Evolutionary conservation across 441 rosid species (phyloP).

Genomic region (Brassica balearica): DNA sequence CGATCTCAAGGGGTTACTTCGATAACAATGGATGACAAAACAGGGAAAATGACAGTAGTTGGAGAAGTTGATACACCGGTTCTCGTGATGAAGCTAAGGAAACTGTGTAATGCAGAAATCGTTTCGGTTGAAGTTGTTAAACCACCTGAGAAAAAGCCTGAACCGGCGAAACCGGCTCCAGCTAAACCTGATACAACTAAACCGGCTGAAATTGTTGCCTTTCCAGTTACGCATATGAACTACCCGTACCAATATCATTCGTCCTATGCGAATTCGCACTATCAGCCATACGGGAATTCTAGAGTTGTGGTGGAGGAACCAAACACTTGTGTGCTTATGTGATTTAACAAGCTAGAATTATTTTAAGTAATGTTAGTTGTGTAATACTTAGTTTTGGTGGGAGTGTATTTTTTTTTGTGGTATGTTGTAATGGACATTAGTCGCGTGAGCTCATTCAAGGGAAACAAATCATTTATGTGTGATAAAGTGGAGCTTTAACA

Average conservation of each 20-base stretch:
- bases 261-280: conserved; percentile 13
- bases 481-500: background rate
- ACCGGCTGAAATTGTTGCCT: conserved; percentile 19
- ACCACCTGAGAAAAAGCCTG: conserved; percentile 67
- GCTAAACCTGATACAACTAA: conserved; percentile 17
- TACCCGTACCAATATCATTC: conserved; percentile 22
- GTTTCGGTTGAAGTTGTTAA: conserved; percentile 70
- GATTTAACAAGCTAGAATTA: background rate
- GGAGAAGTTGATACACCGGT: conserved; percentile 58
- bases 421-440: background rate
- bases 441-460: background rate
- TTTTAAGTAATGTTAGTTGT: background rate
- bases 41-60: conserved; percentile 63
- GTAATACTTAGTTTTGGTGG: conserved; percentile 16
- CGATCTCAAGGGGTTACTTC: conserved; percentile 57
- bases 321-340: conserved; percentile 40
- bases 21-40: conserved; percentile 60
- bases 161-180: conserved; percentile 44
- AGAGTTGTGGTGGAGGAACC: conserved; percentile 32
- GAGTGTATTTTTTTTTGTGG: background rate
- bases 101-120: conserved; percentile 54
- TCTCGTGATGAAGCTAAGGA: conserved; percentile 61
- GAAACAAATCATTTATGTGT: background rate
- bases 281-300: conserved; percentile 11
- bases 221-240: conserved; percentile 20